phyloP scores from a whole-genome alignment of 169 alveolate species.

The Fabrea salina region DNA sequence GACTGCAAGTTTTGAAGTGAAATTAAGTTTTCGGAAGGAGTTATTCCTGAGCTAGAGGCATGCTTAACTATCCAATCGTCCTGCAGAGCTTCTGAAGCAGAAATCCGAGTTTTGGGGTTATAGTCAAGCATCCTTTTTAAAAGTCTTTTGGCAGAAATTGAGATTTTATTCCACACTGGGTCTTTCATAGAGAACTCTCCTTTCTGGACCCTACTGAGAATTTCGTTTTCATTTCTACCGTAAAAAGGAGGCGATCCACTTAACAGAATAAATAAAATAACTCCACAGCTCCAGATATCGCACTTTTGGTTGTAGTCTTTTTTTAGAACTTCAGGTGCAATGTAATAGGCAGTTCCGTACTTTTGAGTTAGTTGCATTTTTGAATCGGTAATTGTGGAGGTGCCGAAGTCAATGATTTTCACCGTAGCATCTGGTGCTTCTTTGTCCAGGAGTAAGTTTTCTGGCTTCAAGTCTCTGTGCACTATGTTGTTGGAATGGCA shows the following conservation, averaged over 20 bases:
- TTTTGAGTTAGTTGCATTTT: constrained; percentile 57
- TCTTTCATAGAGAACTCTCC: constrained; percentile 73
- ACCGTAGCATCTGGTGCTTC: constrained; percentile 51
- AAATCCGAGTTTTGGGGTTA: not conserved
- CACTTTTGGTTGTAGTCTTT: constrained; percentile 62
- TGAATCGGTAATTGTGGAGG: constrained; percentile 65
- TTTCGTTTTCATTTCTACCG: constrained; percentile 2
- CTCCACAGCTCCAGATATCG: constrained; percentile 72
- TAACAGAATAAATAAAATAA: constrained; percentile 60
- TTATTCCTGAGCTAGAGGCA: not conserved
- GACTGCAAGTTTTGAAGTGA: not conserved
- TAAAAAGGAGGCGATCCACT: constrained; percentile 30
- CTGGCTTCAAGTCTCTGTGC: constrained; percentile 83
- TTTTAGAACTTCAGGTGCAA: constrained; percentile 31
- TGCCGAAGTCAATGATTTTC: constrained; percentile 79
- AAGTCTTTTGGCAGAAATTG: constrained; percentile 91
- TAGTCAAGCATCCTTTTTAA: constrained; percentile 7
- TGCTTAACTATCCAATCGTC: not conserved
- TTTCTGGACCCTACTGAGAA: not conserved
- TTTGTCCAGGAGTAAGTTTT: constrained; percentile 64
- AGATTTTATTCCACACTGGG: constrained; percentile 81
- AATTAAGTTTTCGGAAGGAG: not conserved
- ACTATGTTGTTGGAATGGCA: constrained; percentile 75
- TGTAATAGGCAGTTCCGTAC: constrained; percentile 46
- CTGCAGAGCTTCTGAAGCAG: not conserved